Base-by-base conservation (phyloP, 1,284 basidiomycete species). In the Exobasidium rhododendri region DNA sequence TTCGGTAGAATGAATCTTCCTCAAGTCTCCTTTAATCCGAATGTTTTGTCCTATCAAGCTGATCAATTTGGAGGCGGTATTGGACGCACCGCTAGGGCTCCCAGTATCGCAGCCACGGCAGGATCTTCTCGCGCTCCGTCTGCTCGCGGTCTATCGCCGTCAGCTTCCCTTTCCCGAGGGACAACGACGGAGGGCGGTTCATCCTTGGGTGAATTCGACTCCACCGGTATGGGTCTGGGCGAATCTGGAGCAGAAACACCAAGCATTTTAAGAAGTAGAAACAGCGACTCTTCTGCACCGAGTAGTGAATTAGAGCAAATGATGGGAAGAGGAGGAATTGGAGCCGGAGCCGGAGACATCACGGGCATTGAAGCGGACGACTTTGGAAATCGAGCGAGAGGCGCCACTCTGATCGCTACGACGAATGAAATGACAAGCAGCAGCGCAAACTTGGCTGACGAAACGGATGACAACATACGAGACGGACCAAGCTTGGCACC, bases 401-500 rank as follows among this genome's bases (percentile, higher is more conserved):
- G 47, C 13, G 47, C 20, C 26, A 50, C 47, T 20, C 20, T 50
- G 2, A 26, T 50, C 13, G 20, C 47, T 4, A 24, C n/a, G 13
- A 50, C 26, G 47, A 13, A 17, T 50, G 44, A 17, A 45, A n/a
- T n/a, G n/a, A 17, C 47, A 6, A 26, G 47, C 24, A 24, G 20
- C 56, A 63, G 50, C 52, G 61, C n/a, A 58, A 59, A 4, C 58
- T 13, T 50, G 47, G 20, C 14, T 20, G 47, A 6, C 4, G 20
- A 6, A 14, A 7, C 46, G 11, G 47, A 50, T 20, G 22, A 24
- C 4, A 28, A 28, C 4, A 28, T 24, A 26, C 20, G 26, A 7
- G 47, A 28, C 13, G 47, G 47, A 50, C 47, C 47, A 50, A 10
- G 66, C 63, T 49, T 71, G 5, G 67, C 69, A 0, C 66, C 68